These are phyloP conservation scores for Kodamaea fungicola DNA, from an alignment of 1,139 yeast species.

Conservation along the genomic window DNA sequence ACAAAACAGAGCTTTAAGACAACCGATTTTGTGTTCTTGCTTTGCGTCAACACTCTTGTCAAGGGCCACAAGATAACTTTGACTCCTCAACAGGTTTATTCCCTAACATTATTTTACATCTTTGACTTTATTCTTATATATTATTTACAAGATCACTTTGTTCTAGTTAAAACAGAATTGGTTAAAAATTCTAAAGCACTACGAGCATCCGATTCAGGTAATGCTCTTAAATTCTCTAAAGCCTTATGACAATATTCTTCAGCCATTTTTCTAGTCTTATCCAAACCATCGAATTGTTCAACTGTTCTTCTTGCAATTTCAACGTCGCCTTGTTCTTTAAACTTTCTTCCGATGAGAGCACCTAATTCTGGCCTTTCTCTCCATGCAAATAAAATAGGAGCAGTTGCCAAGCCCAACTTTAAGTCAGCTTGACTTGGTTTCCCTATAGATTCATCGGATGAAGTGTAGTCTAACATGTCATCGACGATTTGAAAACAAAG, in stretches of 20 bases:
- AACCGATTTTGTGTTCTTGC: too few species aligned
- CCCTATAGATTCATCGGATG: slow-evolving; percentile 77
- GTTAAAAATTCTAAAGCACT: slow-evolving; percentile 86
- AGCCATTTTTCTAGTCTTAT: slow-evolving; percentile 74
- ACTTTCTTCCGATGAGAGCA: slow-evolving; percentile 77
- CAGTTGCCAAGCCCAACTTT: slow-evolving; percentile 92
- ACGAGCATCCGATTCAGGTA: slow-evolving; percentile 88
- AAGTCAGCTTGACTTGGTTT: slow-evolving; percentile 96
- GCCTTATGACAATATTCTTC: slow-evolving; percentile 75
- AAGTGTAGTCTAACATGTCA: slow-evolving; percentile 92
- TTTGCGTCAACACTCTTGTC: too few species aligned
- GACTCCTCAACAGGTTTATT: too few species aligned
- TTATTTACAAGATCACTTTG: slow-evolving; percentile 42
- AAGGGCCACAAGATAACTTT: too few species aligned
- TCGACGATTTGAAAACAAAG: slow-evolving; percentile 95
- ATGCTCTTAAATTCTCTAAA: slow-evolving; percentile 58
- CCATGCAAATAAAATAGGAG: slow-evolving; percentile 96
- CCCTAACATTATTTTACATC: too few species aligned
- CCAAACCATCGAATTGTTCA: slow-evolving; percentile 66
- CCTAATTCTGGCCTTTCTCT: slow-evolving; percentile 81
- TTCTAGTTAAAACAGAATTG: slow-evolving; percentile 77
- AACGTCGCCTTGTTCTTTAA: slow-evolving; percentile 77
- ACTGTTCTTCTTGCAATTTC: slow-evolving; percentile 77
- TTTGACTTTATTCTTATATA: too few species aligned
- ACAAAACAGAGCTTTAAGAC: too few species aligned